A percentile compares a stretch with the other conserved stretches of the same genome.
phyloP scores from a whole-genome alignment of 208 protist genomes.

The Naegleria gruberi region DNA sequence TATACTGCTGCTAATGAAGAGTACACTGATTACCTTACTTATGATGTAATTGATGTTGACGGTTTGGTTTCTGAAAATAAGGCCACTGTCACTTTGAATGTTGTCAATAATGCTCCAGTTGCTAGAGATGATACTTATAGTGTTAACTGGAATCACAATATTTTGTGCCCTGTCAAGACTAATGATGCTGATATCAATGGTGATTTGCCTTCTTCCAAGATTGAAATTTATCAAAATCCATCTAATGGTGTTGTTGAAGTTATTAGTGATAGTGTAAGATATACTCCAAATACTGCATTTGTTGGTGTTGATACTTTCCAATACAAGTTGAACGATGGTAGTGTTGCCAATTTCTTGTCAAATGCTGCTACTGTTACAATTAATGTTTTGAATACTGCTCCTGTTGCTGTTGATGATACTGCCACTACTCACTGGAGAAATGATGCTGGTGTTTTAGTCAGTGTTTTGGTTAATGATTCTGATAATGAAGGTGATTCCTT shows the following conservation, averaged over 20 bases:
- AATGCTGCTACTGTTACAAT: background rate
- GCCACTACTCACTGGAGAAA: background rate
- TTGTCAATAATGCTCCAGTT: background rate
- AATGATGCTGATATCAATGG: background rate
- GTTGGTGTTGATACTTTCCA: background rate
- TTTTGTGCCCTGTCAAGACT: background rate
- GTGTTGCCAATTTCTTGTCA: background rate
- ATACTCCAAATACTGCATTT: background rate
- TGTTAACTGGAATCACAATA: too few relatives aligned
- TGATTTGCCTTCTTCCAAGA: too few relatives aligned
- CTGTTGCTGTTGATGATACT: background rate
- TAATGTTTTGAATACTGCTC: background rate
- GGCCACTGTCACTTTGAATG: too few relatives aligned
- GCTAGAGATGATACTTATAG: background rate
- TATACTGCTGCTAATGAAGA: too few relatives aligned
- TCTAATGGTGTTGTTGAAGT: background rate
- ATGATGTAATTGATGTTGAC: too few relatives aligned
- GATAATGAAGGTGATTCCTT: background rate
- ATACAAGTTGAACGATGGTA: background rate
- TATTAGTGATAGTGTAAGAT: background rate
- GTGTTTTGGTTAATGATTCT: background rate
- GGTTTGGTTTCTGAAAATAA: too few relatives aligned
- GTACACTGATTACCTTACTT: too few relatives aligned
- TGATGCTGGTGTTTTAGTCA: background rate
- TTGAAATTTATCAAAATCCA: too few relatives aligned